Conservation (phyloP, 2,329 filamentous ascomycete species). For the Onygenales sp. region DNA sequence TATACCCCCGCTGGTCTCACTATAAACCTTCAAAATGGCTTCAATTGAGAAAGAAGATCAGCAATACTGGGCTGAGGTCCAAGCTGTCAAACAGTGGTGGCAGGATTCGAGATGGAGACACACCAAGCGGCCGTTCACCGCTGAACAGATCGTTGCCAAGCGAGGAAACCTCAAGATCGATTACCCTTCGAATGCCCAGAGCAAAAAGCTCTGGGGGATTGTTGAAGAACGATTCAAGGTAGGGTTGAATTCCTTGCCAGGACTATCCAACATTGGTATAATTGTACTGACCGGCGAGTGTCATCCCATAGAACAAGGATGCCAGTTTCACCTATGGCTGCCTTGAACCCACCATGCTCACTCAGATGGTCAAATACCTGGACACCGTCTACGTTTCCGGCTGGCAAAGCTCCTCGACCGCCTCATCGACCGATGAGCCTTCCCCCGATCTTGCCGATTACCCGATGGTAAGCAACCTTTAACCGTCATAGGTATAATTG, state of each 20-base stretch:
- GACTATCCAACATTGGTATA: too few relatives aligned
- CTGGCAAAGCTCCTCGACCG: slow-evolving; percentile 97
- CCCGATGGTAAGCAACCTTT: slow-evolving; percentile 57
- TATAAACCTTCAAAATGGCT: slow-evolving; percentile 24
- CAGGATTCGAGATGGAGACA: slow-evolving; percentile 80
- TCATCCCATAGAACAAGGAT: slow-evolving; percentile 55
- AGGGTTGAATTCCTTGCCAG: slow-evolving; percentile 15
- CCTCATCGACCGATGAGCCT: slow-evolving; percentile 88
- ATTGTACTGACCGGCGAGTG: too few relatives aligned
- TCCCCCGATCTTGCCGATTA: slow-evolving; percentile 98
- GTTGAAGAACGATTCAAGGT: slow-evolving; percentile 82
- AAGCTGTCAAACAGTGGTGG: slow-evolving; percentile 92
- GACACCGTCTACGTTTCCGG: slow-evolving; percentile 98
- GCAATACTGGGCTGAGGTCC: slow-evolving; percentile 71
- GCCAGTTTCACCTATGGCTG: slow-evolving; percentile 95
- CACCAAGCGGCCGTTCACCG: slow-evolving; percentile 87
- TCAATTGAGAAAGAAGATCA: slow-evolving; percentile 58
- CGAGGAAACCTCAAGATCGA: slow-evolving; percentile 82
- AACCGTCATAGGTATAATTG: not conserved
- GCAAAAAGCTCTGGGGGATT: slow-evolving; percentile 91
- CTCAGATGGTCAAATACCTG: slow-evolving; percentile 98
- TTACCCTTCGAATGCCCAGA: slow-evolving; percentile 79
- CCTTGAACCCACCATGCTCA: slow-evolving; percentile 95
- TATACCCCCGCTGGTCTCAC: slow-evolving; percentile 2
- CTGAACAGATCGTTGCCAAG: slow-evolving; percentile 95